These are phyloP conservation scores for Kodamaea suecica DNA, from an alignment of 1,139 yeast genomes.

Conservation along the genomic window DNA sequence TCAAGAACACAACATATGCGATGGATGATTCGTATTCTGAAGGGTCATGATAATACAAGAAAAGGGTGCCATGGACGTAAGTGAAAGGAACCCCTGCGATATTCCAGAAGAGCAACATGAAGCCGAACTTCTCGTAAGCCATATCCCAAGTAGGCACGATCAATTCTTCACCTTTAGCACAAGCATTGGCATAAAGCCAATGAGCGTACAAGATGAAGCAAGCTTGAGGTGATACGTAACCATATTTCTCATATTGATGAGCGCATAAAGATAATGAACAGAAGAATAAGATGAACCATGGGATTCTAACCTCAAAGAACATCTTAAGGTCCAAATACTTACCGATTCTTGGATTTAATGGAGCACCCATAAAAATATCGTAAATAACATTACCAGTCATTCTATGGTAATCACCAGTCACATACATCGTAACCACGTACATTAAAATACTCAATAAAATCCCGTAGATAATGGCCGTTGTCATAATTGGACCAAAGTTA, in stretches of 20 bases:
- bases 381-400: constrained; percentile 90
- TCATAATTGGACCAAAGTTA: constrained; percentile 87
- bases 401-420: constrained; percentile 74
- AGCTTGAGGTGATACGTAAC: constrained; percentile 75
- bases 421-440: constrained; percentile 61
- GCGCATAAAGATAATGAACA: constrained; percentile 70
- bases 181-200: constrained; percentile 94
- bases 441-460: constrained; percentile 58
- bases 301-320: constrained; percentile 96
- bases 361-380: constrained; percentile 96
- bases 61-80: constrained; percentile 90
- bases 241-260: constrained; percentile 78
- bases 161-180: constrained; percentile 95
- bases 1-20: constrained; percentile 54
- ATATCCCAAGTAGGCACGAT: constrained; percentile 99
- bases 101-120: constrained; percentile 97
- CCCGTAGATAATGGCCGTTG: constrained; percentile 82
- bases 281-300: constrained; percentile 91
- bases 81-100: constrained; percentile 99
- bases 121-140: constrained; percentile 98
- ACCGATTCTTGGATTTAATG: constrained; percentile 93
- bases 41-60: constrained; percentile 78
- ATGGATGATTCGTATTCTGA: constrained; percentile 72
- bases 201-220: constrained; percentile 75
- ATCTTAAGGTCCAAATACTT: constrained; percentile 82